Base-by-base conservation (phyloP, 192 early-diverging fungal genomes). In the Coemansia nantahalensis region DNA sequence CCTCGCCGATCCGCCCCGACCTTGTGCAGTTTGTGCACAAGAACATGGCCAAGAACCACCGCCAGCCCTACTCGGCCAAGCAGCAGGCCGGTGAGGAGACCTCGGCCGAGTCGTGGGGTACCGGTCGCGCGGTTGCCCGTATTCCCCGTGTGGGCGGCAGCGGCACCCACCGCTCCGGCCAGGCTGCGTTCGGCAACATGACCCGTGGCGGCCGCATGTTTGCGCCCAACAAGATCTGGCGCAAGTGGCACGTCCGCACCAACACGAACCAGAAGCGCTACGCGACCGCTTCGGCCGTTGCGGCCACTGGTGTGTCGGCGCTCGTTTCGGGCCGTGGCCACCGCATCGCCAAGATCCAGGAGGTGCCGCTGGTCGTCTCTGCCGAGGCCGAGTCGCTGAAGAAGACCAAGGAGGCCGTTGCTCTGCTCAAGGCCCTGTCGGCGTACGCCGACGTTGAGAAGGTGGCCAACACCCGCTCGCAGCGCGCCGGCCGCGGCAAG, bases 121-220 rank as follows among this genome's bases (percentile, higher is more conserved):
- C 89, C 39, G 94, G 93, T 87, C 92, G 94, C 78, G 95, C 93
- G 74, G 96, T 97, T 65, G 93, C 92, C 59, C 93, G 96, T 93
- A 98, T 97, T 65, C 94, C 96, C 61, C 93, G 96, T 83, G 96
- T 98, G 58, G 82, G 83, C 56, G 96, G 93, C 65, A 81, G 86
- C 42, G 96, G 96, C 80, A 98, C 93, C 45, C 90, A 92, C 86
- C 90, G 93, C 61, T 85, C 94, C 55, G 96, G 93, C 63, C 96
- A 98, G 62, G 92, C 91, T 60, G 94, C 94, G 68, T 98, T 97
- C 83, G 94, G 96, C 71, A 98, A 98, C 88, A 97, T 96, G 96
- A 95, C 91, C 79, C 91, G 94, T 79, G 92, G 92, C 64, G 94
- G 96, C 79, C 89, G 93, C 57, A 98, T 98, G 96, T 98, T 96